Base-by-base conservation (phyloP, 2,329 filamentous ascomycete species). In the Venturia nashicola region DNA sequence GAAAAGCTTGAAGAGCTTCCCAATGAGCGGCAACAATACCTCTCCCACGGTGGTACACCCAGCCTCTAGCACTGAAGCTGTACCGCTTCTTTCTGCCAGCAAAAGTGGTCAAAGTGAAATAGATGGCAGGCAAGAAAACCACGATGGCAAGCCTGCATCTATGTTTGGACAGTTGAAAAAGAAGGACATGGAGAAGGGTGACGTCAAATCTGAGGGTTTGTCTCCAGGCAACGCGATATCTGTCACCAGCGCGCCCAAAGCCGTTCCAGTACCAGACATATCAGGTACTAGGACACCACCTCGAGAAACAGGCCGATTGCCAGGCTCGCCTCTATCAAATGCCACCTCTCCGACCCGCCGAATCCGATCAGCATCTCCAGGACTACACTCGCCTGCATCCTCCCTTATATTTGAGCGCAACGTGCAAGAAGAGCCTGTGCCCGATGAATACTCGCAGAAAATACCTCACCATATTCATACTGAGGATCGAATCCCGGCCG, bases 381-480 rank as follows among this genome's bases (percentile, higher is more conserved):
- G 88, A 60, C 76, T 92, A 55, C 84, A 87, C 62, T 96, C 91
- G 23, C 90, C 92, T 16, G 89, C 91, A 0, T 84, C 83, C 23
- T 84, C 83, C 59, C 79, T 83, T 70, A 97, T 97, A 70, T 97
- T 97, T 72, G 93, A 97, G 78, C 89, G 93, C 71, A 90, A 92
- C 73, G 93, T 97, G 32, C 93, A 97, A 75, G 92, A 97, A 71
- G 84, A 84, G 70, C 79, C 83, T 39, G 71, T 83, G 3, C 76
- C 85, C n/a, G 78, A 83, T 48, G 88, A 91, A 66, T 86, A 83
- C 66, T 93, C 90, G 3, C 87, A 90, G 0, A 89, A 90, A n/a
- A 94, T 97, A 66, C 93, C 93, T 3, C 86, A 89, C 8, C 93
- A 97, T 72, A 96, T 97, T 70, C 86, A 92, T 70, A 96, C 91